Evolutionary conservation across 2,329 filamentous ascomycete species (phyloP).

Genomic region (Chaetoscypha palmicola): DNA sequence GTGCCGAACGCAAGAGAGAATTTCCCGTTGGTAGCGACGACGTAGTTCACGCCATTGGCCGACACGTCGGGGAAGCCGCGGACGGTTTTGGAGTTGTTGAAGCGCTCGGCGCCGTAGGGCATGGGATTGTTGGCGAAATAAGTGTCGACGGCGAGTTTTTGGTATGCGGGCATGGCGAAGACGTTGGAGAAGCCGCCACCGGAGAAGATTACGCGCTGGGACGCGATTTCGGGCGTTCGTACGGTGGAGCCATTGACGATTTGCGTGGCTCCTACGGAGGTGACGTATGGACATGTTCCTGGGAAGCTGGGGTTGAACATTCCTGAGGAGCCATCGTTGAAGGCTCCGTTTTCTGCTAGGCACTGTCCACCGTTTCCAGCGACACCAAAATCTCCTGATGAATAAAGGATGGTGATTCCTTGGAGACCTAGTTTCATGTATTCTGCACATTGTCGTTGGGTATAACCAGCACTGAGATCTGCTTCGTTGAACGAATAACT

Average conservation of each 20-base stretch:
- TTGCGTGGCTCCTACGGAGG: slow-evolving; percentile 45
- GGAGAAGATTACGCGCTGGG: slow-evolving; percentile 41
- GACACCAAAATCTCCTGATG: slow-evolving; percentile 44
- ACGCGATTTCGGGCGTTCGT: slow-evolving; percentile 36
- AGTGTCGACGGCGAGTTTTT: slow-evolving; percentile 29
- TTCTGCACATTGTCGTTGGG: slow-evolving; percentile 46
- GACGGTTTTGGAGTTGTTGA: slow-evolving; percentile 38
- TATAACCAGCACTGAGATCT: slow-evolving; percentile 42
- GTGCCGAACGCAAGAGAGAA: slow-evolving; percentile 44
- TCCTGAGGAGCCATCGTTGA: slow-evolving; percentile 29
- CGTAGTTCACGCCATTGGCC: slow-evolving; percentile 39
- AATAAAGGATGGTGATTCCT: slow-evolving; percentile 44
- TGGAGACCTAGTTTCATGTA: slow-evolving; percentile 51
- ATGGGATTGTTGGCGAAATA: slow-evolving; percentile 23
- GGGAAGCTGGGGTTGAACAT: slow-evolving; percentile 43
- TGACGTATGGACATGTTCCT: slow-evolving; percentile 42
- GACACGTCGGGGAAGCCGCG: slow-evolving; percentile 44
- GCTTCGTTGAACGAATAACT: slow-evolving; percentile 48
- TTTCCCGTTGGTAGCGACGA: slow-evolving; percentile 38
- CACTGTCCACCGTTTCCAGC: slow-evolving; percentile 31
- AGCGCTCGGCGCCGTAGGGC: slow-evolving; percentile 34
- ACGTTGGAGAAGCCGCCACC: slow-evolving; percentile 63
- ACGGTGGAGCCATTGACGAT: slow-evolving; percentile 33
- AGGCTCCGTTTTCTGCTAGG: slow-evolving; percentile 42
- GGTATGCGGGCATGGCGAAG: slow-evolving; percentile 41